phyloP scores from a whole-genome alignment of 257 asterid genomes.

The Prunella vulgaris region DNA sequence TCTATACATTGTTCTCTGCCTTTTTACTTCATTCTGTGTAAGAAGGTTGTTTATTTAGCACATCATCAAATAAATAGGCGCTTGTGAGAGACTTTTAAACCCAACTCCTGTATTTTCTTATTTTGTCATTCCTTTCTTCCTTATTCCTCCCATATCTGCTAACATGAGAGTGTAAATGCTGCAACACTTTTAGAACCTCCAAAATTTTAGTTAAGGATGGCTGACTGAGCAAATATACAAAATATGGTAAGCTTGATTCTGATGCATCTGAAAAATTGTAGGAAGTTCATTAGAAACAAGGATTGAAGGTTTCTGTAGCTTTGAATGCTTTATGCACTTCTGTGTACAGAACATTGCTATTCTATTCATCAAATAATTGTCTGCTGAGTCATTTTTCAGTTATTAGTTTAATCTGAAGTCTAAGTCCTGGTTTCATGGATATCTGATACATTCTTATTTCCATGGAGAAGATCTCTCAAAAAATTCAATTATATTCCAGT shows the following conservation, averaged over 20 bases:
- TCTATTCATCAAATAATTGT: neutral
- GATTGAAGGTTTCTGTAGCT: constrained; percentile 7
- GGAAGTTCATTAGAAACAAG: neutral
- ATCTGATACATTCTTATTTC: neutral
- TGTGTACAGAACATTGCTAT: neutral
- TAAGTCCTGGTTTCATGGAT: neutral
- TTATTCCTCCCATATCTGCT: neutral
- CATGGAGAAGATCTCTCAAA: constrained; percentile 4
- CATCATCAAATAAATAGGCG: neutral
- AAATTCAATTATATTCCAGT: constrained; percentile 38
- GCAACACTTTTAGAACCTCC: neutral
- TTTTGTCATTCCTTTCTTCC: neutral
- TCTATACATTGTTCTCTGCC: neutral
- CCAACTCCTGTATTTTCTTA: neutral
- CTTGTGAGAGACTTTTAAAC: neutral
- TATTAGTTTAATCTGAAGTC: constrained; percentile 2
- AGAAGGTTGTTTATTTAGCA: constrained; percentile 1
- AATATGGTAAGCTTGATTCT: neutral
- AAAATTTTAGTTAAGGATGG: neutral
- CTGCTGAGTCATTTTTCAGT: neutral
- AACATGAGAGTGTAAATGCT: neutral
- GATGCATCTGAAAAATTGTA: neutral
- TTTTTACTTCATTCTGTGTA: neutral
- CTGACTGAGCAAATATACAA: neutral
- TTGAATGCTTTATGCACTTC: constrained; percentile 1